Percentiles rank a stretch among this genome's conserved stretches.
These are phyloP conservation scores for Escovopsis weberi DNA, from an alignment of 2,329 filamentous ascomycete genomes.

Conservation along the genomic window DNA sequence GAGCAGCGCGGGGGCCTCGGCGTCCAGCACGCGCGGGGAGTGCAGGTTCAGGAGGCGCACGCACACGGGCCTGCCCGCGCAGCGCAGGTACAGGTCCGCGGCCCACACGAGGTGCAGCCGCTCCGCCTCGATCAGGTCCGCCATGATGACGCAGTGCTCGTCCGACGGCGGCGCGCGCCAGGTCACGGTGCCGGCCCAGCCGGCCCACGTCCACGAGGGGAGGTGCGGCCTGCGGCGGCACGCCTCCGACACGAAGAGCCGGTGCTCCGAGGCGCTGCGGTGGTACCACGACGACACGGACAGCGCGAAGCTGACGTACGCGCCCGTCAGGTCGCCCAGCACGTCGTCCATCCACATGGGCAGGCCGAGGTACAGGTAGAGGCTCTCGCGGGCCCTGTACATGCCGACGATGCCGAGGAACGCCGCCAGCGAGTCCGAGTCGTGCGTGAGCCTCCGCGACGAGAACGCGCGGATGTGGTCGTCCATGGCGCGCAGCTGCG, in stretches of 20 bases:
- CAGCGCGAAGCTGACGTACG: slow-evolving; percentile 3
- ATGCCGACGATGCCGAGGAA: slow-evolving; percentile 5
- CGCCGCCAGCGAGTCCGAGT: slow-evolving; percentile 1
- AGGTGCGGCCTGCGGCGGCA: slow-evolving; percentile 3
- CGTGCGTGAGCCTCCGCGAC: slow-evolving; percentile 1
- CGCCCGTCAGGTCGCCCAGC: slow-evolving; percentile 1
- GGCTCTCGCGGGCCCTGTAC: slow-evolving; percentile 1
- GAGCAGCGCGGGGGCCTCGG: not conserved
- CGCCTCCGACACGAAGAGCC: slow-evolving; percentile 1
- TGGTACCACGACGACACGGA: slow-evolving; percentile 5
- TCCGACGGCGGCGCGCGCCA: slow-evolving; percentile 5
- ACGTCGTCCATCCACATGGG: slow-evolving; percentile 4
- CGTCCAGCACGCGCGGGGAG: not conserved
- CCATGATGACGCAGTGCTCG: slow-evolving; percentile 3
- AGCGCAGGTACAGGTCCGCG: slow-evolving; percentile 2
- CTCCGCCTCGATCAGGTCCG: not conserved
- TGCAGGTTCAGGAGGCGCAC: slow-evolving; percentile 2
- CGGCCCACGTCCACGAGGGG: slow-evolving; percentile 5
- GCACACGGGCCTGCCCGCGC: not conserved
- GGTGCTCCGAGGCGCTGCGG: slow-evolving; percentile 1
- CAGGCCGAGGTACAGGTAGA: slow-evolving; percentile 3
- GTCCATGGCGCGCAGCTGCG: not conserved
- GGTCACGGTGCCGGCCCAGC: slow-evolving; percentile 4
- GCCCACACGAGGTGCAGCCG: slow-evolving; percentile 3
- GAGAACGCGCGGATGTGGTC: slow-evolving; percentile 5